A percentile compares a stretch with the other conserved stretches of the same genome.
These are phyloP conservation scores for Megacollybia marginata DNA, from an alignment of 768 basidiomycete species.

Conservation along the genomic window DNA sequence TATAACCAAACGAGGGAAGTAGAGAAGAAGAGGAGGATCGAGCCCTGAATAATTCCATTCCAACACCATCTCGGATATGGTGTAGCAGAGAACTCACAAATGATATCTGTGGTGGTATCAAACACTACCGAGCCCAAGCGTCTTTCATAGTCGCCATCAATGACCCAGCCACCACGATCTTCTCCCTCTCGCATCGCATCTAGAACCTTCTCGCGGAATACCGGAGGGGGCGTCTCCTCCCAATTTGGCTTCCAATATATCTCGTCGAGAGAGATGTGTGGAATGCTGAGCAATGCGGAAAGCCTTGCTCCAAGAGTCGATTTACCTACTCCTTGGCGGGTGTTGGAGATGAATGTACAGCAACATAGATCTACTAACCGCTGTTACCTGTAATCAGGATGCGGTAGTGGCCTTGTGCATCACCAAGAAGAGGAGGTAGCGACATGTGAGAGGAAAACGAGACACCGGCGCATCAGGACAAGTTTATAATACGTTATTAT, in stretches of 20 bases:
- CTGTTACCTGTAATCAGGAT: slow-evolving; percentile 46
- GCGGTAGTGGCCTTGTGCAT: slow-evolving; percentile 37
- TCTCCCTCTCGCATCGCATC: slow-evolving; percentile 17
- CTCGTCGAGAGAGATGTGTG: slow-evolving; percentile 27
- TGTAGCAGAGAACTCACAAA: slow-evolving; percentile 31
- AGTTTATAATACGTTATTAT: too few relatives aligned
- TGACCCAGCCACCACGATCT: slow-evolving; percentile 46
- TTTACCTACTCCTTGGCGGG: too few relatives aligned
- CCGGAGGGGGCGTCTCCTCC: slow-evolving; percentile 14
- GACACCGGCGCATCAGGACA: too few relatives aligned
- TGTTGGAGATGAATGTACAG: too few relatives aligned
- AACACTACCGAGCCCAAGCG: slow-evolving; percentile 24
- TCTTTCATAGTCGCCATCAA: slow-evolving; percentile 39
- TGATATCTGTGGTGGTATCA: slow-evolving; percentile 38
- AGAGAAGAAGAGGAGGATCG: slow-evolving; percentile 56
- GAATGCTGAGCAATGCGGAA: slow-evolving; percentile 25
- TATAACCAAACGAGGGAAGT: slow-evolving; percentile 50
- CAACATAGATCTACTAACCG: too few relatives aligned
- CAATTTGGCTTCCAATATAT: slow-evolving; percentile 31
- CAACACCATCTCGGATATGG: background rate
- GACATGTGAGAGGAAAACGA: background rate
- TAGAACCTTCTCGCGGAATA: slow-evolving; percentile 3
- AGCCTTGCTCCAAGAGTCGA: slow-evolving; percentile 29
- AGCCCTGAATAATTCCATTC: slow-evolving; percentile 57
- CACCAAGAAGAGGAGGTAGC: slow-evolving; percentile 30